Conservation (phyloP, 2,329 filamentous ascomycete species). For the Trichoderma koningii region DNA sequence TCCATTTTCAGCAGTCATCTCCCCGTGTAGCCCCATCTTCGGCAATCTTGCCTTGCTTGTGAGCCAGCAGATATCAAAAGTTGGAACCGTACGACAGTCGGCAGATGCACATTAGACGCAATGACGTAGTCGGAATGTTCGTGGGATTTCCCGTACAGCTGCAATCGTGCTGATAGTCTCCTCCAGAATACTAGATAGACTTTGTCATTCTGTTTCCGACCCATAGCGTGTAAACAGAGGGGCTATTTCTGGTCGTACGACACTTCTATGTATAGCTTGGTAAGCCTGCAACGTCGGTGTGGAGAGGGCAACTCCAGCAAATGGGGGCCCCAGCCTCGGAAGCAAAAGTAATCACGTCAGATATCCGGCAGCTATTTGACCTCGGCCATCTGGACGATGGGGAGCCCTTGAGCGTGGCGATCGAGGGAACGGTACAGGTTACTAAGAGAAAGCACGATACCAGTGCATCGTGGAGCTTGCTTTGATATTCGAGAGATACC, state of each 20-base stretch:
- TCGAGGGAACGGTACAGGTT: constrained; percentile 48
- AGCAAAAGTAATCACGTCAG: not conserved
- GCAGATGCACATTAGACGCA: constrained; percentile 35
- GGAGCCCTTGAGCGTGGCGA: constrained; percentile 38
- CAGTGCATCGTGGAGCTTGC: constrained; percentile 43
- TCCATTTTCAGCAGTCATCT: not conserved
- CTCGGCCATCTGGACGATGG: constrained; percentile 33
- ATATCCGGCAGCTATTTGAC: constrained; percentile 39
- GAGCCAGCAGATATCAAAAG: constrained; percentile 19
- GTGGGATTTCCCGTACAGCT: constrained; percentile 25
- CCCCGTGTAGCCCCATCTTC: not conserved
- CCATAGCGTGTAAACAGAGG: constrained; percentile 34
- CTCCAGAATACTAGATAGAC: constrained; percentile 41
- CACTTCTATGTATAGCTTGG: constrained; percentile 28
- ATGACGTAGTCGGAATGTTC: constrained; percentile 34
- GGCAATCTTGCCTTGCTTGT: not conserved
- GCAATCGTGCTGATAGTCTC: constrained; percentile 38
- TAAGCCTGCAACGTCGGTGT: constrained; percentile 27
- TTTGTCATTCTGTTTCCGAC: constrained; percentile 27
- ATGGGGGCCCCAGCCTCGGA: constrained; percentile 23
- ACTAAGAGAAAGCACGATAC: constrained; percentile 53
- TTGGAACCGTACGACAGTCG: constrained; percentile 26
- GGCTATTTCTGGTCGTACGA: constrained; percentile 30
- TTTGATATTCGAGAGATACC: constrained; percentile 44
- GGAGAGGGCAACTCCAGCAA: constrained; percentile 28